phyloP scores from a whole-genome alignment of 140 eudicot genomes.

The Bidens hawaiensis region DNA sequence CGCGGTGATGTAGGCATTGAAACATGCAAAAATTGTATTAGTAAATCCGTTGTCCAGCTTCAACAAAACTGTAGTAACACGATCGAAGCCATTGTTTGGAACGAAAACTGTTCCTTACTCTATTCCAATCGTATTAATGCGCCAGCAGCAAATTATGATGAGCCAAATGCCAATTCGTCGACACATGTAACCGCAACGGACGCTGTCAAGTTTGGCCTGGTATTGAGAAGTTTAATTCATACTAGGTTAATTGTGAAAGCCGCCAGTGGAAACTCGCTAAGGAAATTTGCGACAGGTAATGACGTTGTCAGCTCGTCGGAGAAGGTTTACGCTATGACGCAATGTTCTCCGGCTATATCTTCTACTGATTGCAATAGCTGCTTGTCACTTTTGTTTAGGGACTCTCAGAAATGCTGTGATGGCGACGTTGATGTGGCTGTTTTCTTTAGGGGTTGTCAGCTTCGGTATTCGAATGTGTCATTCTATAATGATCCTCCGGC shows the following conservation, averaged over 20 bases:
- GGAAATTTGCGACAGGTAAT: conserved; percentile 21
- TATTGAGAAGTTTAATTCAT: background rate
- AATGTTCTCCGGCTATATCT: conserved; percentile 39
- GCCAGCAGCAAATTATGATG: no score
- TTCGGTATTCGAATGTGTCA: conserved; percentile 10
- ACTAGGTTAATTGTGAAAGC: conserved; percentile 12
- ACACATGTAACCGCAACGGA: background rate
- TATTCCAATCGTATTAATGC: no score
- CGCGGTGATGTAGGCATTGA: no score
- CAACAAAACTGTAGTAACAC: no score
- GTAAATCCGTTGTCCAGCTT: no score
- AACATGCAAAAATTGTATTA: no score
- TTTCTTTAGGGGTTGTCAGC: conserved; percentile 13
- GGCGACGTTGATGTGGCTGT: conserved; percentile 10
- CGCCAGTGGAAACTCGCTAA: conserved; percentile 16
- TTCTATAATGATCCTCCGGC: conserved; percentile 16
- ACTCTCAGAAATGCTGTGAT: conserved; percentile 27
- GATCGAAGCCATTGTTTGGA: no score
- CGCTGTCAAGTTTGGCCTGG: background rate
- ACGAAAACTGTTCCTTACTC: no score
- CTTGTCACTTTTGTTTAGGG: conserved; percentile 14
- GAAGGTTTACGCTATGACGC: conserved; percentile 16
- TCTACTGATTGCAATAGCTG: conserved; percentile 25
- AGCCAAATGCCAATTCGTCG: no score
- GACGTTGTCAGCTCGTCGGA: background rate